Evolutionary conservation across 768 basidiomycete species (phyloP).

Genomic region (Symmetrospora coprosmae): DNA sequence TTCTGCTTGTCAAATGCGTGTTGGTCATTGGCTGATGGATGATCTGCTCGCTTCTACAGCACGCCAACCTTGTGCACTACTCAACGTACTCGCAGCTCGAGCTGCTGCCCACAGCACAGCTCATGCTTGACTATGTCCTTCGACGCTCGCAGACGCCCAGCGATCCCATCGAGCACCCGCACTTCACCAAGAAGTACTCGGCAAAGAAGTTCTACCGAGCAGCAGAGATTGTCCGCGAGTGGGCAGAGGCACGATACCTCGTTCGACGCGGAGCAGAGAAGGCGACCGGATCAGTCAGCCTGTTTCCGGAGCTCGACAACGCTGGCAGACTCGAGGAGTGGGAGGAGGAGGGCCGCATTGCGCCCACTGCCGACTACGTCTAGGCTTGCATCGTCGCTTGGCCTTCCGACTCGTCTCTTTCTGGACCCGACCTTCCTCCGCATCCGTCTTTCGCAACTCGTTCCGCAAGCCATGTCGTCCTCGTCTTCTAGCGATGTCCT

Average conservation of each 20-base stretch:
- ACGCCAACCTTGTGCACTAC: conserved; percentile 71
- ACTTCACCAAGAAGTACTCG: conserved; percentile 78
- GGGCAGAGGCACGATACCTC: conserved; percentile 56
- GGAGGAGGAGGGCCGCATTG: conserved; percentile 10
- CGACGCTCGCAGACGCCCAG: conserved; percentile 29
- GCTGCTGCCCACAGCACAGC: conserved; percentile 61
- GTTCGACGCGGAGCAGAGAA: background rate
- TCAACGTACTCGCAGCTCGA: conserved; percentile 68
- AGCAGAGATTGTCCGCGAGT: conserved; percentile 65
- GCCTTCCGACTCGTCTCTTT: too few relatives aligned
- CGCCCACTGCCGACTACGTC: too few relatives aligned
- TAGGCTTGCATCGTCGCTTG: too few relatives aligned
- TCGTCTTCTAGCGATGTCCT: too few relatives aligned
- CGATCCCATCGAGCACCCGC: conserved; percentile 47
- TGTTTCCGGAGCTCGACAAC: conserved; percentile 1
- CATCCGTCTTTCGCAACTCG: too few relatives aligned
- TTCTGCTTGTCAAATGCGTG: background rate
- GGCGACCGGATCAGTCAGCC: background rate
- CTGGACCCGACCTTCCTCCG: too few relatives aligned
- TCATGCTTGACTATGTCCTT: conserved; percentile 77
- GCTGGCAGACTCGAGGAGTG: conserved; percentile 15
- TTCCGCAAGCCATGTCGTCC: too few relatives aligned
- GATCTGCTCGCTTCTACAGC: conserved; percentile 41
- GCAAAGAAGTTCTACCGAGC: conserved; percentile 73
- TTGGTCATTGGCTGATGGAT: background rate